Conservation (phyloP, 75 land plant species). For the Chamaecyparis obtusa region DNA sequence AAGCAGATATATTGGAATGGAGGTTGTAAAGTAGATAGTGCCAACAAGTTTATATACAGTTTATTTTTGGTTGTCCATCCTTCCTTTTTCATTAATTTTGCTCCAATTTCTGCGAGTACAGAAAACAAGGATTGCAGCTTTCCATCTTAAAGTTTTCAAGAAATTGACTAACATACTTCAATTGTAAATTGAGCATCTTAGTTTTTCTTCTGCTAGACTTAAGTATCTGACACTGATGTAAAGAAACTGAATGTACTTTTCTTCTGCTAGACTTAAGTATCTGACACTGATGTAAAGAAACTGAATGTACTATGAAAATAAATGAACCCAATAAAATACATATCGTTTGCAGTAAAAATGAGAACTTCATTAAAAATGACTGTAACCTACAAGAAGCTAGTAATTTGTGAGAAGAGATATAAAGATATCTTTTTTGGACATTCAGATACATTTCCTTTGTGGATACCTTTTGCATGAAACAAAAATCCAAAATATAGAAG, state of each 20-base stretch:
- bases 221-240: not conserved
- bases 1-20: not conserved
- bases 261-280: not conserved
- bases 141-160: not conserved
- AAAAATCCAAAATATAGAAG: not conserved
- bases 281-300: not conserved
- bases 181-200: not conserved
- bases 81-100: not conserved
- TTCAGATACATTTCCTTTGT: not conserved
- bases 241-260: not conserved
- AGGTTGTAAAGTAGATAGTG: not conserved
- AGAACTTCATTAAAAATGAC: too few relatives aligned
- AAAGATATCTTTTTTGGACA: not conserved
- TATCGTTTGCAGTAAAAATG: not conserved
- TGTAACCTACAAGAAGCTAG: not conserved
- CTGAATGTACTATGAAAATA: not conserved
- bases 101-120: not conserved
- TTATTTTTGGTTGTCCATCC: not conserved
- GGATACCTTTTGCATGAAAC: not conserved
- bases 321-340: not conserved
- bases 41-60: not conserved
- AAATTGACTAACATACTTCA: not conserved
- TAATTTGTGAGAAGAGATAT: not conserved
- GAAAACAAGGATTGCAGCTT: not conserved
- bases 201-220: not conserved